Base-by-base conservation (phyloP, 1,284 basidiomycete species). In the Xerocomus nothofagi region DNA sequence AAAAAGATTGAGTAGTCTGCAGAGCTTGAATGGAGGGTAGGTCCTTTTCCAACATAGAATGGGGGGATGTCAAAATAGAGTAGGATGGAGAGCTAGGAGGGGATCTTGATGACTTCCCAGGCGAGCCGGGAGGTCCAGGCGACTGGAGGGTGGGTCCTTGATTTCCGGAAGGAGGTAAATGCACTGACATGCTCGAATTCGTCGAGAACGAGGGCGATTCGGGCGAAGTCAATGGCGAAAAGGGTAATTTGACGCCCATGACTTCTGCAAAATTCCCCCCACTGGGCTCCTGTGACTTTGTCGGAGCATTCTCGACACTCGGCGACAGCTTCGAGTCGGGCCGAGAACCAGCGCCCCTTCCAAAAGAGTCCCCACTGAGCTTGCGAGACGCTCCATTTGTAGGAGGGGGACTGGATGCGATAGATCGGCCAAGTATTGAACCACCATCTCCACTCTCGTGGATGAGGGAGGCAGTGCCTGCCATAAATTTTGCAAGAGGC, bases 41-140 rank as follows among this genome's bases (percentile, higher is more conserved):
- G 24, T 67, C 65, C 36, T 67, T 67, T 47, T 70, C 68, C 55
- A 62, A 33, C 49, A 71, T 18, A 44, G 74, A 76, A 57, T 77
- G 67, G 3, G 76, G 75, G 9, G 75, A 77, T 17, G 75, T 76
- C 44, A 78, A 50, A 39, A 71, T 47, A 6, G 76, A 77, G 29
- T 69, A 66, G 34, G 59, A 51, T 18, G 72, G 65, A 20, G 75
- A 75, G 17, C 55, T 49, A 29, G 61, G 51, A 20, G 55, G 58
- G 42, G 55, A 57, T 32, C 40, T 63, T 17, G 53, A 37, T 31
- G 59, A 34, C 38, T 37, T 66, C 14, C 51, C 47, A n/a, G 47
- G 38, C 9, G 46, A 48, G 17, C 47, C 40, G 14, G 61, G 50
- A 39, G 60, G 51, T 34, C 44, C 62, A 39, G 54, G 49, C 3